Conservation (phyloP, 148 eudicot species). For the Chenopodium formosanum region DNA sequence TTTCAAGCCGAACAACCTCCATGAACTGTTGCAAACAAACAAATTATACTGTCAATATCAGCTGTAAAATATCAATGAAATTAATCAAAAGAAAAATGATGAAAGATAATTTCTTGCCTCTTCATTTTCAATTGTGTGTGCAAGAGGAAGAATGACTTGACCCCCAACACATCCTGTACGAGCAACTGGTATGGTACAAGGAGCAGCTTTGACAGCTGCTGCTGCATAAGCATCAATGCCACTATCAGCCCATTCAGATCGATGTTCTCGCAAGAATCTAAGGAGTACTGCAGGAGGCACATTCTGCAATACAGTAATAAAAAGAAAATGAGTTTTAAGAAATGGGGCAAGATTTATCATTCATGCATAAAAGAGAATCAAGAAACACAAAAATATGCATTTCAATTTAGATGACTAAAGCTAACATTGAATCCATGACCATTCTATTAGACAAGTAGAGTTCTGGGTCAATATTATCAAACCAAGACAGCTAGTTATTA, state of each 20-base stretch:
- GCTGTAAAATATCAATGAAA: background rate
- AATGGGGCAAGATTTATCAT: background rate
- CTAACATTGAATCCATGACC: background rate
- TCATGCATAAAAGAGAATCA: background rate
- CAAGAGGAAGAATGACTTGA: slow-evolving; percentile 89
- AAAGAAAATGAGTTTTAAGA: background rate
- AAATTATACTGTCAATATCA: slow-evolving; percentile 5
- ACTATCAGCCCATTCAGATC: slow-evolving; percentile 96
- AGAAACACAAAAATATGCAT: background rate
- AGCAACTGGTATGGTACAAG: slow-evolving; percentile 67
- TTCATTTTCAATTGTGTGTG: slow-evolving; percentile 89
- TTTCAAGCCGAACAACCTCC: slow-evolving; percentile 93
- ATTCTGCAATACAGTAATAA: slow-evolving; percentile 42
- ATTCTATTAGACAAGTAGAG: background rate
- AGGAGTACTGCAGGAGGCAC: slow-evolving; percentile 78
- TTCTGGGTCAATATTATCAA: background rate
- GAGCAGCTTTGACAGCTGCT: slow-evolving; percentile 75
- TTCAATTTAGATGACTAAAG: background rate
- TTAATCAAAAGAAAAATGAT: slow-evolving; percentile 1
- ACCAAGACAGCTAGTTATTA: too few species aligned
- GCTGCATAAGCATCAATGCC: slow-evolving; percentile 85
- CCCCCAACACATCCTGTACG: slow-evolving; percentile 71
- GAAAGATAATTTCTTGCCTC: slow-evolving; percentile 47
- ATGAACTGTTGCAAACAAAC: slow-evolving; percentile 52
- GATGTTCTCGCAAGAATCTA: slow-evolving; percentile 76